Base-by-base conservation (phyloP, 106 monocot genomes). In the Dioscorea dumetorum region DNA sequence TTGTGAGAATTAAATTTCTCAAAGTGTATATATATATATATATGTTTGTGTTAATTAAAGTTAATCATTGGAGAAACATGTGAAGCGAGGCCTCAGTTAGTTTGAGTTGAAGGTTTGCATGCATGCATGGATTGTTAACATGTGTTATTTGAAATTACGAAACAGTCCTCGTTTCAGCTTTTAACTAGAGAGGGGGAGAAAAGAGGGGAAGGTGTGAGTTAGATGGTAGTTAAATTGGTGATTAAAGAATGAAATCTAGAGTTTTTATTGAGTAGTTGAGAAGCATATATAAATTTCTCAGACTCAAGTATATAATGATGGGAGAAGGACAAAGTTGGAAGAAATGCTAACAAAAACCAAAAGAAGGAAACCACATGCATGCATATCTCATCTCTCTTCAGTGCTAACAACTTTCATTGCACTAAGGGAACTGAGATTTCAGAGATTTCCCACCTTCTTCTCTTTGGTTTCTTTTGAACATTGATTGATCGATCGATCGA, bases 301-400 rank as follows among this genome's bases (percentile, higher is more conserved):
- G n/a, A 28, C 28, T 66, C 57, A 67, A 71, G 51, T 71, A 28
- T 41, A 41, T 7, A 67, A 71, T 71, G 61, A 19, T 66, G 34
- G 50, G 23, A 71, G 58, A 59, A 20, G 52, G 79, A 66, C 57
- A 31, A 60, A 54, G 15, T 54, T 18, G 54, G 19, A 54, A 54
- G 54, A 14, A 54, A 54, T 18, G 18, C 54, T 5, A 54, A 19
- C 54, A 54, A 54, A 16, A 67, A 57, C 61, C 57, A 66, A 21
- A 72, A 28, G 69, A 31, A 76, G 61, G 69, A 76, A 69, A 62
- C 21, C 14, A 31, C 58, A 70, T n/a, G n/a, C n/a, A n/a, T n/a
- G n/a, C n/a, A n/a, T n/a, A n/a, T 64, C 70, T 70, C 77, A 77
- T 58, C 57, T 57, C 56, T 34, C 57, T 28, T 66, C 66, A 49